Conservation (phyloP, 2,329 filamentous ascomycete species). For the Penicillium sp. region DNA sequence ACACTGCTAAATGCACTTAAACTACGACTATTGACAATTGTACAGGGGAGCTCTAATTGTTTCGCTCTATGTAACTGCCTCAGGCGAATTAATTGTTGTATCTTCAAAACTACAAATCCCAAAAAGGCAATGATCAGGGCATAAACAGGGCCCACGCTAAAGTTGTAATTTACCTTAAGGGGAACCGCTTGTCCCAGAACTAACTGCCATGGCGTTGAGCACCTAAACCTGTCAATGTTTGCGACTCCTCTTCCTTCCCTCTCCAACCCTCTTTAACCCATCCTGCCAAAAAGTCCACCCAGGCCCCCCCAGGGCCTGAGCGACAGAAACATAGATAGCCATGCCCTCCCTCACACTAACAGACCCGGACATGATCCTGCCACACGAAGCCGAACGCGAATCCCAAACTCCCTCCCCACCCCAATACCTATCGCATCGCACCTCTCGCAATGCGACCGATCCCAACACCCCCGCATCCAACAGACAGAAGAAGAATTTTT, state of each 20-base stretch:
- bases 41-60: not conserved
- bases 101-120: conserved; percentile 11
- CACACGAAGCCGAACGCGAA: conserved; percentile 58
- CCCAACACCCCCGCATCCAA: conserved; percentile 11
- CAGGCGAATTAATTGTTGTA: not conserved
- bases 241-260: conserved; percentile 9
- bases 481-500: conserved; percentile 29
- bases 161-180: conserved; percentile 17
- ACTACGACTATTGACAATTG: not conserved
- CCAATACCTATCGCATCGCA: conserved; percentile 45
- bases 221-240: not conserved
- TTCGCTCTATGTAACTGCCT: not conserved
- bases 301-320: conserved; percentile 10
- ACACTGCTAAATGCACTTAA: not conserved
- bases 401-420: conserved; percentile 51
- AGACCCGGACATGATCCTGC: conserved; percentile 92
- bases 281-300: not conserved
- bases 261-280: not conserved
- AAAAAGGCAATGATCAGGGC: conserved; percentile 23
- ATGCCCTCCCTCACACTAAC: conserved; percentile 81
- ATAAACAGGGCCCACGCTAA: conserved; percentile 25
- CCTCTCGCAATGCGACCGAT: conserved; percentile 33
- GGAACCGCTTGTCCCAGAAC: conserved; percentile 16
- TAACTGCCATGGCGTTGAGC: conserved; percentile 1
- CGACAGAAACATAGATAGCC: conserved; percentile 10